A percentile compares a stretch with the other conserved stretches of the same genome.
Evolutionary conservation across 1,139 yeast genomes (phyloP).

Genomic region (Geotrichum reessii): DNA sequence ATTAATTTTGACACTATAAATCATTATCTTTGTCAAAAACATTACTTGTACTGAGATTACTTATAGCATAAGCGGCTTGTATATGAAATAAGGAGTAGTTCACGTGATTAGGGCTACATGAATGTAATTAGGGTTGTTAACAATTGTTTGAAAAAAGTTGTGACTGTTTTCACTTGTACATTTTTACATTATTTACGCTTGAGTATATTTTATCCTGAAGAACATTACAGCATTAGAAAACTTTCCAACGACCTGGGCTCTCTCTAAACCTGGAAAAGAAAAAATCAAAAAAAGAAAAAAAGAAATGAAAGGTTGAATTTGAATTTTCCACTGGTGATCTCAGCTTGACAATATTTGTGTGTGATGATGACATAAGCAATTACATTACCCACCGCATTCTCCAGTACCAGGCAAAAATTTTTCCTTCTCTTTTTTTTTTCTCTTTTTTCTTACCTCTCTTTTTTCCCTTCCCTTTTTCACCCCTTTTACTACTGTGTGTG

Average conservation of each 20-base stretch:
- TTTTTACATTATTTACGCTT: background rate
- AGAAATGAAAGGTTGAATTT: background rate
- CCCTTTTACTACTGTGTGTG: constrained; percentile 6
- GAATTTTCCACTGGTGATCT: background rate
- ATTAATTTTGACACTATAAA: no score
- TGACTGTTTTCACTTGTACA: no score
- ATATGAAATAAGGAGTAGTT: no score
- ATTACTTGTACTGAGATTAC: no score
- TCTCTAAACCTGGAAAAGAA: no score
- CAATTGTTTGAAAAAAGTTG: background rate
- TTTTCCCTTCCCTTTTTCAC: constrained; percentile 6
- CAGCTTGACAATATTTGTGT: background rate
- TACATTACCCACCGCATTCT: background rate
- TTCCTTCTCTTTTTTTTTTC: constrained; percentile 8
- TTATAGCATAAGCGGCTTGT: no score
- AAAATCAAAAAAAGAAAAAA: no score
- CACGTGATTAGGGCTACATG: no score
- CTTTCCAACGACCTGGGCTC: background rate
- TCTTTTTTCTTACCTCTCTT: constrained; percentile 9
- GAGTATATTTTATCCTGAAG: background rate
- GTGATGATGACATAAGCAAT: background rate
- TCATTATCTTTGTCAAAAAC: no score
- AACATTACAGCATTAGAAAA: background rate
- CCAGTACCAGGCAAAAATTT: background rate
- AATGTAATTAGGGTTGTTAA: no score